Conservation (phyloP, 306 rosid species). For the Lupinus albus region DNA sequence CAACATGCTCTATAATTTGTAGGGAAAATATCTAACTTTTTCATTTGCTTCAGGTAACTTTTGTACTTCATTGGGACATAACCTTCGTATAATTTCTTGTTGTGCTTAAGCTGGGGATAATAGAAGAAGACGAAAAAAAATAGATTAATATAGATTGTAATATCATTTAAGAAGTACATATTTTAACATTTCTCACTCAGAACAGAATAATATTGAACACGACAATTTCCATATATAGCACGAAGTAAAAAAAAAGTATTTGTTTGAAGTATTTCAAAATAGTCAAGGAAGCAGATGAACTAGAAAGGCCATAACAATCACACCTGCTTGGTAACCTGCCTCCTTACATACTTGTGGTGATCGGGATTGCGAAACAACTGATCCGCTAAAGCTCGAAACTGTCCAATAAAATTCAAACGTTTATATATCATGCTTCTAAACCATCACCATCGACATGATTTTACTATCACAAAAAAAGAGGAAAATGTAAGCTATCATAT, state of each 20-base stretch:
- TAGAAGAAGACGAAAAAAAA: conserved; percentile 19
- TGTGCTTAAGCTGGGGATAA: conserved; percentile 71
- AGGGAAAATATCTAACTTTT: conserved; percentile 69
- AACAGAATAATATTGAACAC: conserved; percentile 17
- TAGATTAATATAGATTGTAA: conserved; percentile 4
- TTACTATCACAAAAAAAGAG: conserved; percentile 5
- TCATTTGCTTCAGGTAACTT: conserved; percentile 84
- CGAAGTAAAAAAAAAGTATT: neutral
- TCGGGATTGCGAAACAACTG: conserved; percentile 83
- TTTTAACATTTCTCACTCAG: conserved; percentile 11
- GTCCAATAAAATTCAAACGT: conserved; percentile 43
- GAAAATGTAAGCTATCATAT: conserved; percentile 24
- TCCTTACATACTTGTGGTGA: conserved; percentile 92
- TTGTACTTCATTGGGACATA: conserved; percentile 87
- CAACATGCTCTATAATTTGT: conserved; percentile 37
- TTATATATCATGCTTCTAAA: too few relatives aligned
- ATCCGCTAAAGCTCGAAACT: conserved; percentile 99
- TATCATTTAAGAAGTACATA: conserved; percentile 21
- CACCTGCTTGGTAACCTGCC: conserved; percentile 91
- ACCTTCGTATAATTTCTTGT: conserved; percentile 77
- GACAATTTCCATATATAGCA: conserved; percentile 8
- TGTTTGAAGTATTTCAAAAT: conserved; percentile 28
- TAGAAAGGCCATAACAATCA: conserved; percentile 33
- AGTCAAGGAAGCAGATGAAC: conserved; percentile 27
- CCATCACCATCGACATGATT: too few relatives aligned